Conservation (phyloP, 257 asterid species). For the Paraleonurus japonicus region DNA sequence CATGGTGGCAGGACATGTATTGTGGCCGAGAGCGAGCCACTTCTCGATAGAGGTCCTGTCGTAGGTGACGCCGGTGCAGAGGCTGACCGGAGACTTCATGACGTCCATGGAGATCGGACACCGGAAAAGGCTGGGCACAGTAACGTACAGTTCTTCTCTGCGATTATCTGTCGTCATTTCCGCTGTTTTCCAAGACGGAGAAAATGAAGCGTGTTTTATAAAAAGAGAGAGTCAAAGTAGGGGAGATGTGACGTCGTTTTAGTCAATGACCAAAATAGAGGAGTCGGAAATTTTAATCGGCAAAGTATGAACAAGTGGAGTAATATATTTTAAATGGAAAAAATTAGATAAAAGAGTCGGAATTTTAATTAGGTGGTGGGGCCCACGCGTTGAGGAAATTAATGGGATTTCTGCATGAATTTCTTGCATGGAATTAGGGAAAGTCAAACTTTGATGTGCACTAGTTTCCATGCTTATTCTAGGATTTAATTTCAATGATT, state of each 20-base stretch:
- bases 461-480: slow-evolving; percentile 27
- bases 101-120: slow-evolving; percentile 97
- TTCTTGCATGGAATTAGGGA: slow-evolving; percentile 40
- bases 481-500: slow-evolving; percentile 30
- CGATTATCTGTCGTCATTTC: slow-evolving; percentile 46
- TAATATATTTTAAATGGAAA: neutral
- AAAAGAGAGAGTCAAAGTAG: slow-evolving; percentile 29
- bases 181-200: neutral
- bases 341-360: slow-evolving; percentile 4
- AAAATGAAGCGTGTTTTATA: slow-evolving; percentile 29
- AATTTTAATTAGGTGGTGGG: slow-evolving; percentile 15
- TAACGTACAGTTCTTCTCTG: slow-evolving; percentile 52
- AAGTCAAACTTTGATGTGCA: slow-evolving; percentile 42
- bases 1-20: slow-evolving; percentile 94
- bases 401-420: slow-evolving; percentile 37
- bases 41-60: slow-evolving; percentile 82
- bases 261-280: slow-evolving; percentile 33
- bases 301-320: slow-evolving; percentile 26
- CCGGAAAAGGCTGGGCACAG: slow-evolving; percentile 75
- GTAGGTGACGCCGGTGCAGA: slow-evolving; percentile 94
- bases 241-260: slow-evolving; percentile 39
- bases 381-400: slow-evolving; percentile 42
- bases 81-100: slow-evolving; percentile 91
- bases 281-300: neutral
- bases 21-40: slow-evolving; percentile 88